These are phyloP conservation scores for Harringtonia lauricola DNA, from an alignment of 2,329 filamentous ascomycete species.

Conservation along the genomic window DNA sequence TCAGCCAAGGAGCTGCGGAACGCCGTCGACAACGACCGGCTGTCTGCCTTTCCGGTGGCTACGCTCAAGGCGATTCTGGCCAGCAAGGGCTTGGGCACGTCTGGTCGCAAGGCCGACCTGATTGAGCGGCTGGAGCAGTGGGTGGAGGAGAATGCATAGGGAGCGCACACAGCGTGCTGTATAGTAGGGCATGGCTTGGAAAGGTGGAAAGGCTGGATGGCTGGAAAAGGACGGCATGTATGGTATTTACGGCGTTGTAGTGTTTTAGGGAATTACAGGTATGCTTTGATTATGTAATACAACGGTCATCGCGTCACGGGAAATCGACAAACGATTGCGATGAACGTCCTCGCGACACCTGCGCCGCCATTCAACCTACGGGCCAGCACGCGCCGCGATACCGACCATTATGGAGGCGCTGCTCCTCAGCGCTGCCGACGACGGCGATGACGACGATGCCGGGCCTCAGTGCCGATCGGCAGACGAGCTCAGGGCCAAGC, in stretches of 20 bases:
- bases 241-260: too few species aligned
- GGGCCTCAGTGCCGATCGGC: slow-evolving; percentile 21
- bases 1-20: slow-evolving; percentile 35
- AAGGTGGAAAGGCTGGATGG: too few species aligned
- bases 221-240: too few species aligned
- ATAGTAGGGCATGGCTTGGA: too few species aligned
- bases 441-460: slow-evolving; percentile 15
- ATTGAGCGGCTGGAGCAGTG: slow-evolving; percentile 45
- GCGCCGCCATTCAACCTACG: too few species aligned
- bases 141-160: slow-evolving; percentile 41
- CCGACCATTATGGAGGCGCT: slow-evolving; percentile 19
- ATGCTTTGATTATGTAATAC: too few species aligned
- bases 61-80: slow-evolving; percentile 39
- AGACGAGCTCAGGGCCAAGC: slow-evolving; percentile 34
- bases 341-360: too few species aligned
- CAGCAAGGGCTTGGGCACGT: slow-evolving; percentile 33
- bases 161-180: too few species aligned
- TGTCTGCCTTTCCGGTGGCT: slow-evolving; percentile 43
- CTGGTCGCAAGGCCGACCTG: slow-evolving; percentile 42
- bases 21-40: slow-evolving; percentile 31
- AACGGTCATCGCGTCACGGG: too few species aligned
- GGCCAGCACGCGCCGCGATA: too few species aligned
- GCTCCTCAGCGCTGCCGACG: slow-evolving; percentile 12
- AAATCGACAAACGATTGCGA: too few species aligned
- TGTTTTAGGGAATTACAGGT: too few species aligned